Percentiles rank a stretch among this genome's conserved stretches.
Evolutionary conservation across 345 rosid genomes (phyloP).

Genomic region (Lagerstroemia speciosa): DNA sequence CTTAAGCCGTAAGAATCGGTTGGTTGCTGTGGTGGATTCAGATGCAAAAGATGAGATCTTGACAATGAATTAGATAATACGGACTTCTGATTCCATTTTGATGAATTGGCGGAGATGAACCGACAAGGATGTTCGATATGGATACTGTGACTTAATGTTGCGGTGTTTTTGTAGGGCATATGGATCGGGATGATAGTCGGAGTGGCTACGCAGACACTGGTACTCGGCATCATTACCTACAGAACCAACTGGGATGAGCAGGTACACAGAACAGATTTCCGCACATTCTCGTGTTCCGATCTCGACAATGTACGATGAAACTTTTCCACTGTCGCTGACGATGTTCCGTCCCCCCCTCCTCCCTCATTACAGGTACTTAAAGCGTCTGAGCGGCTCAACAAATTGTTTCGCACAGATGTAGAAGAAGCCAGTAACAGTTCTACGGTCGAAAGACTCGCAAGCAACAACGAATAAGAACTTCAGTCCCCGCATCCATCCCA

Average conservation of each 20-base stretch:
- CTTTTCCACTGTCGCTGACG: neutral
- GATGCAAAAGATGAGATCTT: too few species aligned
- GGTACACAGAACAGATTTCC: neutral
- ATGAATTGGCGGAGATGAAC: neutral
- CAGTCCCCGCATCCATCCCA: too few species aligned
- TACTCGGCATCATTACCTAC: constrained; percentile 12
- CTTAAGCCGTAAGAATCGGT: too few species aligned
- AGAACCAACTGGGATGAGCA: constrained; percentile 17
- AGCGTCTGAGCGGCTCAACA: constrained; percentile 18
- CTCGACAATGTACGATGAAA: neutral
- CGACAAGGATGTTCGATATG: neutral
- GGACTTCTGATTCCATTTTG: neutral
- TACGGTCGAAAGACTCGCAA: neutral
- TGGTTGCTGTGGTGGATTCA: too few species aligned
- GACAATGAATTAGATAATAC: too few species aligned
- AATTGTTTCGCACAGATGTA: constrained; percentile 5
- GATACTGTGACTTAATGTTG: neutral
- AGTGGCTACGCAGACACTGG: constrained; percentile 12
- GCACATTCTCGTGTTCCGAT: neutral
- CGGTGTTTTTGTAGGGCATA: constrained; percentile 19
- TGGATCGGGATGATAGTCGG: constrained; percentile 27
- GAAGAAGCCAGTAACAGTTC: constrained; percentile 10
- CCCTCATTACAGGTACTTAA: constrained; percentile 13
- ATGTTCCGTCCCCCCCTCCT: too few species aligned
- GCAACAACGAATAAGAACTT: neutral